phyloP scores from a whole-genome alignment of 2,329 filamentous ascomycete species.

The Exophiala sideris region DNA sequence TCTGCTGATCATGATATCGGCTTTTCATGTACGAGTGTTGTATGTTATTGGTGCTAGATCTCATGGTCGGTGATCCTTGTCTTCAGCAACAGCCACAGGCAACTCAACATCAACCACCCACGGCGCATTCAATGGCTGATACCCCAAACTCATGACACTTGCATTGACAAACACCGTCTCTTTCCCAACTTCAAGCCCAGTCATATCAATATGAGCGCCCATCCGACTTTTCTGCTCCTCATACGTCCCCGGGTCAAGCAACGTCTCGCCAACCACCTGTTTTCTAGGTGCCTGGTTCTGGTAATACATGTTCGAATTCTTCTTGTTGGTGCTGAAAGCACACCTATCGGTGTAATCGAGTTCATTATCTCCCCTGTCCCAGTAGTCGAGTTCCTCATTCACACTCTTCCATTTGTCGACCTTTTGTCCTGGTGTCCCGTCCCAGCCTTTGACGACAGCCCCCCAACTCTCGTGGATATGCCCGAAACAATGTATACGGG shows the following conservation, averaged over 20 bases:
- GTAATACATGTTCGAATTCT: too few relatives aligned
- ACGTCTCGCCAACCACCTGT: not conserved
- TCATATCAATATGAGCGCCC: slow-evolving; percentile 35
- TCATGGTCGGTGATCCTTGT: not conserved
- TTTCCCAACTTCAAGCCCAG: slow-evolving; percentile 41
- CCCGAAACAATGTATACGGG: slow-evolving; percentile 56
- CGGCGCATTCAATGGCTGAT: slow-evolving; percentile 50
- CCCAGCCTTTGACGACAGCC: slow-evolving; percentile 23
- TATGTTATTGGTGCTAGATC: not conserved
- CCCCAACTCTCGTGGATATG: slow-evolving; percentile 31
- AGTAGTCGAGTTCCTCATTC: not conserved
- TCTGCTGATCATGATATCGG: too few relatives aligned
- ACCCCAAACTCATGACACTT: slow-evolving; percentile 52
- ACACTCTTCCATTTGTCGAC: not conserved
- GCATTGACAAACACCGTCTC: slow-evolving; percentile 60
- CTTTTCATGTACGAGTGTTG: not conserved
- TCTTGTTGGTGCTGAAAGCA: too few relatives aligned
- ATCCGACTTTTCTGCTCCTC: slow-evolving; percentile 8
- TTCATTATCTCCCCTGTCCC: not conserved
- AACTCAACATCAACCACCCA: slow-evolving; percentile 57
- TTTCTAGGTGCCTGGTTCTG: not conserved
- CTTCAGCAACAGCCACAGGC: not conserved
- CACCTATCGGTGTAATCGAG: too few relatives aligned
- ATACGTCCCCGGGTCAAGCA: not conserved
- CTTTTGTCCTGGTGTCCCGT: not conserved